phyloP scores from a whole-genome alignment of 164 flowering plant species.

The Akebia trifoliata region DNA sequence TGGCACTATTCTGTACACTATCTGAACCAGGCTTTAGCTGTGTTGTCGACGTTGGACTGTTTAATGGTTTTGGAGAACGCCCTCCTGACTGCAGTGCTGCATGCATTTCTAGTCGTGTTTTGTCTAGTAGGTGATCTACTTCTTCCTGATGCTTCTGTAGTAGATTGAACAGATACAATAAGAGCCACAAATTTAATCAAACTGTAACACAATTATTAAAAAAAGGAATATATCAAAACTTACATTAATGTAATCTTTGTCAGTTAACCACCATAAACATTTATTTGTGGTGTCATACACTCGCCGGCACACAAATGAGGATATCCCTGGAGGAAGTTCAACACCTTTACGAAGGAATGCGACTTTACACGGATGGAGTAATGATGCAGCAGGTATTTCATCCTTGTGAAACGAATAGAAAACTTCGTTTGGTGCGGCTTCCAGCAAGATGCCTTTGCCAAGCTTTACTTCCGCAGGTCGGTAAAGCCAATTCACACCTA shows the following conservation, averaged over 20 bases:
- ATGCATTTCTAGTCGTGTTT: conserved; percentile 78
- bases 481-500: conserved; percentile 85
- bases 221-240: conserved; percentile 23
- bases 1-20: conserved; percentile 45
- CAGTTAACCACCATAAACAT: conserved; percentile 95
- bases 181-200: not conserved
- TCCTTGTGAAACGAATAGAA: conserved; percentile 90
- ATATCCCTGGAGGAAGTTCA: conserved; percentile 80
- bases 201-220: not conserved
- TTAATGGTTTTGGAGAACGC: conserved; percentile 76
- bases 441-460: conserved; percentile 64
- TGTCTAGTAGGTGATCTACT: conserved; percentile 64
- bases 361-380: conserved; percentile 96
- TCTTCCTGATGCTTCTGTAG: conserved; percentile 79
- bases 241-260: conserved; percentile 78
- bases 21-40: conserved; percentile 69
- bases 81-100: conserved; percentile 64
- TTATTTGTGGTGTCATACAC: conserved; percentile 73
- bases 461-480: conserved; percentile 84
- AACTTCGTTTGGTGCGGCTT: conserved; percentile 85
- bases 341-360: conserved; percentile 87
- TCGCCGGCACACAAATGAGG: conserved; percentile 84
- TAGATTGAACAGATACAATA: not conserved
- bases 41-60: conserved; percentile 48
- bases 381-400: conserved; percentile 83